Evolutionary conservation across 805 yeast species (phyloP).

Genomic region (Cyberlindnera euphorbiiphila): DNA sequence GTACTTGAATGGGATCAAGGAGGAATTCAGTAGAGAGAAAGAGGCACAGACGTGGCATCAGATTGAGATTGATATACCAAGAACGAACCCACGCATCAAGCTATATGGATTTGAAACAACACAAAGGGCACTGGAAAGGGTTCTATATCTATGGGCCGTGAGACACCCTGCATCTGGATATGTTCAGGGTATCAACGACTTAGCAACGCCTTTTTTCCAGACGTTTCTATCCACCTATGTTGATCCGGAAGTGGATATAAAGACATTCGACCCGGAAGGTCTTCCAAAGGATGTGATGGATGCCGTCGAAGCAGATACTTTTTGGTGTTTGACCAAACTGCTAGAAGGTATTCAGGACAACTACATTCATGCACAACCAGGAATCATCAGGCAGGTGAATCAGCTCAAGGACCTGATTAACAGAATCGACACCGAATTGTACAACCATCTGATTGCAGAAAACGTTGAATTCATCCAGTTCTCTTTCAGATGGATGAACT

Average conservation of each 20-base stretch:
- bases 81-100: slow-evolving; percentile 84
- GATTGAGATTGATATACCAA: slow-evolving; percentile 88
- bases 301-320: slow-evolving; percentile 89
- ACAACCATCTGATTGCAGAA: slow-evolving; percentile 71
- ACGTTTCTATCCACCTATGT: slow-evolving; percentile 72
- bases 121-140: slow-evolving; percentile 74
- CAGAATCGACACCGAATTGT: slow-evolving; percentile 72
- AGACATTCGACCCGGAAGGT: slow-evolving; percentile 55
- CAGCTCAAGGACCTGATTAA: slow-evolving; percentile 73
- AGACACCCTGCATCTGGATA: slow-evolving; percentile 97
- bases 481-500: slow-evolving; percentile 98
- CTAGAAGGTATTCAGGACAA: slow-evolving; percentile 95
- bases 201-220: slow-evolving; percentile 90
- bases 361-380: slow-evolving; percentile 97
- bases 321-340: slow-evolving; percentile 91
- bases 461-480: slow-evolving; percentile 94
- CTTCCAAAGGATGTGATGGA: slow-evolving; percentile 58
- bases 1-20: slow-evolving; percentile 69
- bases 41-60: slow-evolving; percentile 92
- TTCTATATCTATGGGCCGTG: slow-evolving; percentile 90
- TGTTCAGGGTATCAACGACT: slow-evolving; percentile 95
- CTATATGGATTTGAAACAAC: slow-evolving; percentile 67
- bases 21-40: slow-evolving; percentile 52
- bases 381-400: slow-evolving; percentile 85
- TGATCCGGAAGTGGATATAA: slow-evolving; percentile 43